Evolutionary conservation across 441 rosid species (phyloP).

Genomic region (Biscutella auriculata): DNA sequence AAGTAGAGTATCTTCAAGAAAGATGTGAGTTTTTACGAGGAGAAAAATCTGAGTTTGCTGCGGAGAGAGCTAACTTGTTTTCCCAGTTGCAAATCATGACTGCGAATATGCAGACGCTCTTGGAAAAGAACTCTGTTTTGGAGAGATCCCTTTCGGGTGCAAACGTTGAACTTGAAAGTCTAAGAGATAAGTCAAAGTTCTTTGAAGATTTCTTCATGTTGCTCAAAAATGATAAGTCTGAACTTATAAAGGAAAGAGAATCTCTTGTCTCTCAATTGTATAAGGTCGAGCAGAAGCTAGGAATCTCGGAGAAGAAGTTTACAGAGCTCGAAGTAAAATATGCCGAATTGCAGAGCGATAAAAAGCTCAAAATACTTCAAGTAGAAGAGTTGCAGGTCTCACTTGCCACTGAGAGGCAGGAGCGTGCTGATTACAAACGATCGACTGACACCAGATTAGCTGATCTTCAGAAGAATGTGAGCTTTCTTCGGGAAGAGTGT

Average conservation of each 20-base stretch:
- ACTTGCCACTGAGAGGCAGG: conserved; percentile 54
- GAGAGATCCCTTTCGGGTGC: conserved; percentile 48
- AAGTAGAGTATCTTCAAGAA: conserved; percentile 38
- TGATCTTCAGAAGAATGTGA: conserved; percentile 61
- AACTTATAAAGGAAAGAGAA: conserved; percentile 39
- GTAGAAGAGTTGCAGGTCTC: conserved; percentile 51
- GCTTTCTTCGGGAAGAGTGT: conserved; percentile 57
- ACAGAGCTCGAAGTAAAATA: conserved; percentile 39
- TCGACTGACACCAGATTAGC: conserved; percentile 55
- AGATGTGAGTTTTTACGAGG: conserved; percentile 49
- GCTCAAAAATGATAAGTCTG: conserved; percentile 47
- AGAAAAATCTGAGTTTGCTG: conserved; percentile 40
- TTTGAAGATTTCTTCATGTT: conserved; percentile 50
- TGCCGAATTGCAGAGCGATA: conserved; percentile 36
- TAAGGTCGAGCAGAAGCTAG: conserved; percentile 44
- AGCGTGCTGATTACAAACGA: conserved; percentile 35
- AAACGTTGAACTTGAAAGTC: conserved; percentile 50
- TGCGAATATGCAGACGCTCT: conserved; percentile 51
- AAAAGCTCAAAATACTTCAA: conserved; percentile 32
- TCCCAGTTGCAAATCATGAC: conserved; percentile 78
- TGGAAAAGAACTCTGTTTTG: conserved; percentile 41
- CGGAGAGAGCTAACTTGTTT: conserved; percentile 49
- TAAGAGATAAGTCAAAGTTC: conserved; percentile 49
- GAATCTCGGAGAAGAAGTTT: conserved; percentile 57
- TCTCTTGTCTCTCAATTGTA: conserved; percentile 35